Conservation (phyloP, 2,329 filamentous ascomycete species). For the Ascocoryne sarcoides region DNA sequence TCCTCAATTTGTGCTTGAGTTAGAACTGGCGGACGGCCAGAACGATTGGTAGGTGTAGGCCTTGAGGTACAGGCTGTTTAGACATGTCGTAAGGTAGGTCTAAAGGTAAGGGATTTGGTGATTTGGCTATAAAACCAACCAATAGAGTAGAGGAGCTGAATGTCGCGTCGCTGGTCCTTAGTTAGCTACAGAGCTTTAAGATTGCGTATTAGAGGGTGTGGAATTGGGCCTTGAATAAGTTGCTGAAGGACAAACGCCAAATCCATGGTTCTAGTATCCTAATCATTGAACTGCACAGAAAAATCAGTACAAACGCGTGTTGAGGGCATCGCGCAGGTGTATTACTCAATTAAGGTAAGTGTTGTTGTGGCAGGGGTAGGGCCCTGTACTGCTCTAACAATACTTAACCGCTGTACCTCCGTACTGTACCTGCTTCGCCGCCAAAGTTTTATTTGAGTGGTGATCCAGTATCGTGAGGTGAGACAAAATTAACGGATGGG, state of each 20-base stretch:
- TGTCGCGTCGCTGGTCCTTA: background rate
- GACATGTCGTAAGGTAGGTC: background rate
- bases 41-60: constrained; percentile 1
- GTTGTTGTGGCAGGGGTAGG: background rate
- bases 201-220: background rate
- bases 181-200: background rate
- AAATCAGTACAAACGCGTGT: background rate
- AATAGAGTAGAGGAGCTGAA: background rate
- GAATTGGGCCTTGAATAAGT: background rate
- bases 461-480: no score
- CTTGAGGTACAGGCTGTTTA: background rate
- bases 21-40: constrained; percentile 8
- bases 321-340: background rate
- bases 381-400: background rate
- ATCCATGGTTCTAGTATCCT: background rate
- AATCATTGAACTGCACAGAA: background rate
- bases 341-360: background rate
- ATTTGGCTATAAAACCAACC: background rate
- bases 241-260: background rate
- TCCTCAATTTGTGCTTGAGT: constrained; percentile 12
- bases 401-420: background rate
- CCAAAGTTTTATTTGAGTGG: no score
- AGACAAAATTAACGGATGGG: no score
- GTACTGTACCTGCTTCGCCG: no score
- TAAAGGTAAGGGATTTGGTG: background rate